Base-by-base conservation (phyloP, 306 rosid genomes). In the Castanopsis chinensis region DNA sequence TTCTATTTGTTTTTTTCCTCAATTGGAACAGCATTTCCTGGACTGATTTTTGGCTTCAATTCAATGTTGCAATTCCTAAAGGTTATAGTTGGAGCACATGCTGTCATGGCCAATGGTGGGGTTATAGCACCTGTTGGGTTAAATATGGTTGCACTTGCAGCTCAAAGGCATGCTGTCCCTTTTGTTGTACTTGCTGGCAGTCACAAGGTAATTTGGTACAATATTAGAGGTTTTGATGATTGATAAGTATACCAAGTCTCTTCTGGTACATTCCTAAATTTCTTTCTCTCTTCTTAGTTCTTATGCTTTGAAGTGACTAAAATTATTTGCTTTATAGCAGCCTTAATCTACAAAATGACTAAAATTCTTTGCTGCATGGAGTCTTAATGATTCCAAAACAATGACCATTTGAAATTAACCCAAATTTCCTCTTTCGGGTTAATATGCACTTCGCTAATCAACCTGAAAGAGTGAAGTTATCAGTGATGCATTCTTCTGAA, bases 71-170 rank as follows among this genome's bases (percentile, higher is more conserved):
- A 32, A 74, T 79, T 77, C 74, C 61, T 78, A 68, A 81, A 96
- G 99, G 99, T 96, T 83, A 93, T 96, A 74, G 94, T 96, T 79
- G 99, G 99, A 74, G 99, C 98, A 52, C 99, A 96, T 85, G 97
- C 97, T 81, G 96, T 96, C 85, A 93, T 96, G 99, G 96, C 98
- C 80, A 96, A 96, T 85, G 99, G 99, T 73, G 99, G 98, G 73
- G 93, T 96, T 55, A 82, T 96, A 79, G 98, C 91, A 64, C 99
- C 98, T 7, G 90, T 96, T 41, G 99, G 99, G 75, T 89, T 91
- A 86, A 87, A 91, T 87, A 96, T 96, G 99, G 94, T 93, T 82
- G 97, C 98, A 72, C 99, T 96, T 86, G 98, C 99, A 69, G 99
- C 99, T 64, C 87, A 89, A 79, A 91, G 93, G 91, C 99, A 96